Evolutionary conservation across 1,284 basidiomycete species (phyloP).

Genomic region (Trametes polyzona): DNA sequence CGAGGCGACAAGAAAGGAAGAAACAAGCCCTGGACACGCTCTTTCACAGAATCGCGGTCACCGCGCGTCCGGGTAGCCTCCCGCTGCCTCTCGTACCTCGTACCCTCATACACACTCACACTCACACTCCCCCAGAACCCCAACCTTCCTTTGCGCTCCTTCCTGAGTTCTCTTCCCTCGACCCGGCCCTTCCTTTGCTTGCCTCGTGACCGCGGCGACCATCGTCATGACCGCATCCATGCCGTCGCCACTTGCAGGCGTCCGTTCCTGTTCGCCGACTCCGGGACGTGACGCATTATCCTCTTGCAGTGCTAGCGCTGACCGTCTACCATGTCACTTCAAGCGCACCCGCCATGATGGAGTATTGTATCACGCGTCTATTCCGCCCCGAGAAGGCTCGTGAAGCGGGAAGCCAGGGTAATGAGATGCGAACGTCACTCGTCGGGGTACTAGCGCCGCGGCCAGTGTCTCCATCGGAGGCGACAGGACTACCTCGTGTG

Average conservation of each 20-base stretch:
- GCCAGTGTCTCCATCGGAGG: no score
- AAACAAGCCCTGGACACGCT: background rate
- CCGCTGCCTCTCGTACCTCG: background rate
- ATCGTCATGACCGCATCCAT: slow-evolving; percentile 46
- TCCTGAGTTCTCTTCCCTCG: background rate
- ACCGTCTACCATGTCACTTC: no score
- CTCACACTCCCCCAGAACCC: background rate
- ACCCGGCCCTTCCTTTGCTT: background rate
- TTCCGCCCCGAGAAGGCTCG: no score
- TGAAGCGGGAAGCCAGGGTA: no score
- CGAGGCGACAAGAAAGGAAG: slow-evolving; percentile 2
- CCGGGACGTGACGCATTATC: no score
- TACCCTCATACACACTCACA: no score
- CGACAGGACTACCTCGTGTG: no score
- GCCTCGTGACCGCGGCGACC: background rate
- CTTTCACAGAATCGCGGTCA: background rate
- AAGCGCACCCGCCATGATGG: no score
- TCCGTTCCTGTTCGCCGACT: slow-evolving; percentile 55
- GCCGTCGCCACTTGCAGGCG: slow-evolving; percentile 63
- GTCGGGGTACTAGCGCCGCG: no score
- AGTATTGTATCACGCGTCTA: no score
- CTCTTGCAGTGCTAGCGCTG: no score
- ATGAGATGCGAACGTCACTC: no score
- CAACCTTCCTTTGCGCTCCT: background rate
- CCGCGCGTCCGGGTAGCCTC: background rate